phyloP scores from a whole-genome alignment of 257 asterid species.

The Mitragyna speciosa region DNA sequence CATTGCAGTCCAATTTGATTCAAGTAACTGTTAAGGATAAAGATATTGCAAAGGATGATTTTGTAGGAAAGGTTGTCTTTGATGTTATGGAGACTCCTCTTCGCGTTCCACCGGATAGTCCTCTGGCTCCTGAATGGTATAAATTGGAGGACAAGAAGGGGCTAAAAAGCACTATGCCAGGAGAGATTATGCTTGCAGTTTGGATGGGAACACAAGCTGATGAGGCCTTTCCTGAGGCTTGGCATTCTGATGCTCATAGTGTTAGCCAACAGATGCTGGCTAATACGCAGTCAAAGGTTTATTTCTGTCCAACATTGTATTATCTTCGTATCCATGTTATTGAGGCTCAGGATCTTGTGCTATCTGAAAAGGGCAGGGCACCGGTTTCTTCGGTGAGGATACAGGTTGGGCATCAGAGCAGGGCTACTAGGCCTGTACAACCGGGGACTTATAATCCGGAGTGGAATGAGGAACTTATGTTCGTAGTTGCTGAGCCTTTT shows the following conservation, averaged over 20 bases:
- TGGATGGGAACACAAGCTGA: conserved; percentile 99
- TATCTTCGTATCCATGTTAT: conserved; percentile 73
- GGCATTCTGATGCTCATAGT: conserved; percentile 86
- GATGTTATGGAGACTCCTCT: conserved; percentile 64
- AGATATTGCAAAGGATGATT: conserved; percentile 76
- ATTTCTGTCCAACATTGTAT: conserved; percentile 67
- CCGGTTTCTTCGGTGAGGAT: conserved; percentile 56
- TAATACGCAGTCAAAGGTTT: conserved; percentile 74
- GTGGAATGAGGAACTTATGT: conserved; percentile 93
- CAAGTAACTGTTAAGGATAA: conserved; percentile 70
- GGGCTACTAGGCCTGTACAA: conserved; percentile 60
- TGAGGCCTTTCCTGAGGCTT: conserved; percentile 83
- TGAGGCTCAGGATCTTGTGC: conserved; percentile 77
- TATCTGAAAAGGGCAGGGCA: conserved; percentile 51
- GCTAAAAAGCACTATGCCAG: conserved; percentile 40
- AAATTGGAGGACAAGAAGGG: conserved; percentile 63
- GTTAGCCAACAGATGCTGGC: conserved; percentile 55
- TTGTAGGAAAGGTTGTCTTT: conserved; percentile 68
- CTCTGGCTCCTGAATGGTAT: conserved; percentile 87
- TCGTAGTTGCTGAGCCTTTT: conserved; percentile 77
- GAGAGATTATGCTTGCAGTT: conserved; percentile 85
- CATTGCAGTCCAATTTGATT: conserved; percentile 65
- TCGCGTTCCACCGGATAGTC: conserved; percentile 84
- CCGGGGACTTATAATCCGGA: conserved; percentile 51
- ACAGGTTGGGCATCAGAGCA: conserved; percentile 62